Base-by-base conservation (phyloP, 1,284 basidiomycete genomes). In the Fomitopsis palustris region DNA sequence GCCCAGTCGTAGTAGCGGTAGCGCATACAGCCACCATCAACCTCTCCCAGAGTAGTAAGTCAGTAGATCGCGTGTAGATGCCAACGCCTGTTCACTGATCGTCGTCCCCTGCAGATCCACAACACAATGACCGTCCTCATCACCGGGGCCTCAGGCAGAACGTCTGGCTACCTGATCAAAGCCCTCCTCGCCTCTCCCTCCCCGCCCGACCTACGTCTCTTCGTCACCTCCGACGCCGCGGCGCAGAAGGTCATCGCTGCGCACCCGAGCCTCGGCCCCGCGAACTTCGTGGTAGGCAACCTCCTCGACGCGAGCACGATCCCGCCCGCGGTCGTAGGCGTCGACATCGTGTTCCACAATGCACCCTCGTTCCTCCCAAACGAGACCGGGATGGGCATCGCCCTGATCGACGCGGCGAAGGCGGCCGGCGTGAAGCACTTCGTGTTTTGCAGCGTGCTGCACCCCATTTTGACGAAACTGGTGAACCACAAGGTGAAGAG, bases 341-440 rank as follows among this genome's bases (percentile, higher is more conserved):
- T 71, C 25, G 65, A 67, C 35, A 45, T 71, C 21, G 68, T 73
- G 9, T 71, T 73, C 58, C 68, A 74, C 65, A 74, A 74, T 59
- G 70, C 64, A 0, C 73, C 72, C 0, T 60, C 65, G 47, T 66
- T 71, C 61, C 62, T 66, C 42, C 58, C 68, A 19, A 63, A 69
- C 41, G 72, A 74, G 62, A 64, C 60, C 6, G 70, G 68, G 42
- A 73, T 73, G 70, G 77, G 74, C 37, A 72, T 73, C 39, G 72
- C 71, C 16, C 62, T 77, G 43, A 72, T 75, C n/a, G 73, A 77
- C 27, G 75, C 75, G 1, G 72, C 75, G 0, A 67, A 65, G 51
- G 62, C 61, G 12, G 71, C 70, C 17, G 73, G 73, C 35, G 74
- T 77, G 31, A 65, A 75, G 61, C 75, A 77, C 61, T 72, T 78